Base-by-base conservation (phyloP, 73 alveolate genomes). In the Strombidium stylifer region DNA sequence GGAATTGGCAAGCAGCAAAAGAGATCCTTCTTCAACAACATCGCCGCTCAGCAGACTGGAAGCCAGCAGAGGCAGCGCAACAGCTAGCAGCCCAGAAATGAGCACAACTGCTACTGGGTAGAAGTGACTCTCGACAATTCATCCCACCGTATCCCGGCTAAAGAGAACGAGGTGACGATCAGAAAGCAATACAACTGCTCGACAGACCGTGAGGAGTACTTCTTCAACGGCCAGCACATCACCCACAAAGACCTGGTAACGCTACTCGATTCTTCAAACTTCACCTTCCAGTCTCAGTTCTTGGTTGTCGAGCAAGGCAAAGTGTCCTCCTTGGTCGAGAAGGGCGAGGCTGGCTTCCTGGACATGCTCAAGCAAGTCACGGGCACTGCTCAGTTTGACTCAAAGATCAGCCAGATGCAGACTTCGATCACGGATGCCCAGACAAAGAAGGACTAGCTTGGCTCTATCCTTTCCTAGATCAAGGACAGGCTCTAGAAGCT, bases 241-340 rank as follows among this genome's bases (percentile, higher is more conserved):
- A 34, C 83, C 12, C 84, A 89, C 65, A 73, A 85, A 24, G 97
- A 89, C 41, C 69, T 89, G 20, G 67, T 46, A 69, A 89, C 85
- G 41, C 66, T 89, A 36, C 73, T 89, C 61, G 97, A 89, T 61
- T 73, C 91, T 21, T 95, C 93, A 11, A 95, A 95, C 23, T 89
- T 89, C 74, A 73, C 83, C 67, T 71, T 61, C 41, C 46, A 84
- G 16, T 85, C 82, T 67, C 73, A 64, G 26, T 47, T 46, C 64
- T 28, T 80, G 48, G 73, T 89, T 34, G 89, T 89, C 35, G 93
- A 89, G 36, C 92, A 89, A 74, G 97, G 97, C 21, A 51, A 86
- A 72, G 85, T 89, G 18, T 81, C 81, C 65, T 61, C 56, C 30
- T 61, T 89, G 24, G 69, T 83, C n/a, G 82, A 65, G 44, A 64